A percentile compares a stretch with the other conserved stretches of the same genome.
Evolutionary conservation across 2,329 filamentous ascomycete genomes (phyloP).

Genomic region (Amylocarpus encephaloides): DNA sequence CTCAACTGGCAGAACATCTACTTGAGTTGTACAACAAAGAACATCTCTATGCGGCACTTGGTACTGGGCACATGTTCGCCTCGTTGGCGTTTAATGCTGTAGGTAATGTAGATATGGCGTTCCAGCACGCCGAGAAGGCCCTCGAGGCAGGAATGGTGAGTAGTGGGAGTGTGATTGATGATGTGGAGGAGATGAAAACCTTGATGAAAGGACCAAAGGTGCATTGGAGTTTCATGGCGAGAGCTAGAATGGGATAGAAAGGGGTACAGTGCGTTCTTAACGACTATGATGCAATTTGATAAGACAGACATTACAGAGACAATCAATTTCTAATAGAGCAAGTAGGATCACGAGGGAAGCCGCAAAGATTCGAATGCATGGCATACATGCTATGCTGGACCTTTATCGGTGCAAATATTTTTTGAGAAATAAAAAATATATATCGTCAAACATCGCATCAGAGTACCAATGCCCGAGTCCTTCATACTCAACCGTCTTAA

Average conservation of each 20-base stretch:
- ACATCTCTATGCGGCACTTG: constrained; percentile 26
- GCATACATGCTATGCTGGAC: no score
- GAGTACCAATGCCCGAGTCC: constrained; percentile 42
- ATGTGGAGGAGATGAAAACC: constrained; percentile 32
- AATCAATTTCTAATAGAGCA: no score
- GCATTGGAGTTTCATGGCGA: constrained; percentile 27
- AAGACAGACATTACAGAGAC: no score
- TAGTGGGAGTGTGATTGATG: constrained; percentile 29
- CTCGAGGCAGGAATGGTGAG: constrained; percentile 28
- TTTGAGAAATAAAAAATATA: no score
- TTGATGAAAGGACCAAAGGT: constrained; percentile 27
- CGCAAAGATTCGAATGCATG: no score
- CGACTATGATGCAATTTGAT: background rate
- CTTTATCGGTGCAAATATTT: no score
- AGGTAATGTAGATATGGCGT: constrained; percentile 30
- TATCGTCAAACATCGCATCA: constrained; percentile 35
- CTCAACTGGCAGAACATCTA: constrained; percentile 34
- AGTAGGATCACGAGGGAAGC: no score
- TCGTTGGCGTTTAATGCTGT: constrained; percentile 37
- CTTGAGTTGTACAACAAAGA: constrained; percentile 35
- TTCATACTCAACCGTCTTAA: constrained; percentile 36
- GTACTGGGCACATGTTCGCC: constrained; percentile 35
- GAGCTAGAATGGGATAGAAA: constrained; percentile 1
- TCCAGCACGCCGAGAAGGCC: constrained; percentile 31
- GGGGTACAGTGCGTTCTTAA: no score